Percentiles rank a stretch among this genome's conserved stretches.
phyloP scores from a whole-genome alignment of 495 filamentous ascomycete genomes.

The Mycothermus thermophilus region DNA sequence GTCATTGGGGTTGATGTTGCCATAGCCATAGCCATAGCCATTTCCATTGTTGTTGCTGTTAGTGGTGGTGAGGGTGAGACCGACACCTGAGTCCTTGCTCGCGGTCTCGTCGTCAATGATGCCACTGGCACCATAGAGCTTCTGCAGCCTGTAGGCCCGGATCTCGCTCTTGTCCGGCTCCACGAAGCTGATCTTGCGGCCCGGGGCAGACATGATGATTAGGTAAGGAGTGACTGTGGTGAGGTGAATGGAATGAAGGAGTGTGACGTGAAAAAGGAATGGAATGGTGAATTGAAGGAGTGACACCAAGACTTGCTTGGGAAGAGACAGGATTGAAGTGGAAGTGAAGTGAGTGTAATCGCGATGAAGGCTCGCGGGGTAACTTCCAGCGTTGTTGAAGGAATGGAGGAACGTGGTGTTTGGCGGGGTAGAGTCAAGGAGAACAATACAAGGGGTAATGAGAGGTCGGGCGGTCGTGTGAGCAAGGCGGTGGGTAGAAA shows the following conservation, averaged over 20 bases:
- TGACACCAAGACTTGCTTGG: too few species aligned
- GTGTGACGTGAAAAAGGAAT: neutral
- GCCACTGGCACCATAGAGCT: neutral
- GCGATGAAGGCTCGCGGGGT: neutral
- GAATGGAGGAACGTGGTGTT: too few species aligned
- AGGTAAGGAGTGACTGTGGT: neutral
- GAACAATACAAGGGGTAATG: neutral
- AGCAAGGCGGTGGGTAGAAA: too few species aligned
- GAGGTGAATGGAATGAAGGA: neutral
- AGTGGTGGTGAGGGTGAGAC: too few species aligned
- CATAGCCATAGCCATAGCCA: too few species aligned
- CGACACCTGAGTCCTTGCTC: too few species aligned
- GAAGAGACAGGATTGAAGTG: neutral
- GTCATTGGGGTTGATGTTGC: too few species aligned
- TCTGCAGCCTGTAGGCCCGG: too few species aligned
- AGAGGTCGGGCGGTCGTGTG: too few species aligned
- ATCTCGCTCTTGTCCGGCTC: too few species aligned
- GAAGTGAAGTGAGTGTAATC: neutral
- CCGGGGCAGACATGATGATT: slow-evolving; percentile 5
- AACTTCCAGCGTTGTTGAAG: neutral
- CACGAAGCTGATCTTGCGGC: slow-evolving; percentile 3
- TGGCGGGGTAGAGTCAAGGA: neutral
- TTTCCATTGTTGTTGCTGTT: too few species aligned
- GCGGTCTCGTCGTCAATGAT: too few species aligned
- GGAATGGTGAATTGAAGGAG: neutral